Evolutionary conservation across 495 filamentous ascomycete species (phyloP), one percentile per base, ranked within the genome.

Genomic region (Stereocaulon alpinum): DNA sequence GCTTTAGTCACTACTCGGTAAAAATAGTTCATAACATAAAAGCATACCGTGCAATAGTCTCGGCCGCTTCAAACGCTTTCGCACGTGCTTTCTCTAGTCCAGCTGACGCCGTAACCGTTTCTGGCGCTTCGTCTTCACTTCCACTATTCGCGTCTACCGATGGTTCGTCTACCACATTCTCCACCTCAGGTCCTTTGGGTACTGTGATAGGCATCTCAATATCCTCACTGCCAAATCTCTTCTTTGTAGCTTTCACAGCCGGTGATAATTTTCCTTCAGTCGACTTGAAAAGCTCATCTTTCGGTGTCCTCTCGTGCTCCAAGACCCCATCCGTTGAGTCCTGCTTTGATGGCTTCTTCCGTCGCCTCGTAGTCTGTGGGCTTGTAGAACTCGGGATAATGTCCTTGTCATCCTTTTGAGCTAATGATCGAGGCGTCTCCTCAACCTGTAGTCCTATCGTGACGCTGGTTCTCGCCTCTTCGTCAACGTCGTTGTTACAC

Each of bases 1-100:
- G 18, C 61, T 68, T 67, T 53, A 77, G 71, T 44, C 79, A 75
- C 64, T 79, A 73, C 60, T 73, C 77, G 30, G 63, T 72, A 41
- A 76, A 80, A 55, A 73, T 71, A 43, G 74, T 65, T 54, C 40
- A 11, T 41, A 10, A 18, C 15, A 40, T 18, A 3, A 6, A 11
- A 20, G 40, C 2, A 9, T 41, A 58, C 56, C 56, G 40, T 41
- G 52, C 52, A 34, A 43, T 43, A 49, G 45, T 52, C 52, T 58
- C 58, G 18, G 59, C 56, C 20, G 62, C 56, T 24, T 64, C 45
- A 7, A 45, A 20, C 27, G 57, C 52, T 15, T 40, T 41, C 15
- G 60, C 42, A 24, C 59, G 63, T 34, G 60, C 60, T 60, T 60
- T 44, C 5, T 62, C 43, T 12, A 59, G 53, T 24, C 59, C 56